Base-by-base conservation (phyloP, 2,329 filamentous ascomycete species). In the Pseudopithomyces chartarum region DNA sequence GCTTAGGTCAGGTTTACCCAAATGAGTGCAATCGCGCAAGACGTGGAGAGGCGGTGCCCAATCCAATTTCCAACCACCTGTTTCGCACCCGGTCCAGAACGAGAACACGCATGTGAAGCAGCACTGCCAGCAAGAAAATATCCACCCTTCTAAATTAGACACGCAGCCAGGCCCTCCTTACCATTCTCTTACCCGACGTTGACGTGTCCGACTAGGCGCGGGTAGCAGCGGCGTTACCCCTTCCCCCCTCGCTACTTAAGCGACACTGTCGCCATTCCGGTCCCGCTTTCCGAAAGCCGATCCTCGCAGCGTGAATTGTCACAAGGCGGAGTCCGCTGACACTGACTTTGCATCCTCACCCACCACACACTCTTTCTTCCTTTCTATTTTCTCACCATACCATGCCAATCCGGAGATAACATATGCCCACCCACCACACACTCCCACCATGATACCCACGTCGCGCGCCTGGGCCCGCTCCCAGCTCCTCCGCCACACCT, bases 381-480 rank as follows among this genome's bases (percentile, higher is more conserved):
- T n/a, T n/a, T n/a, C n/a, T n/a, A n/a, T n/a, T n/a, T n/a, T n/a
- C 44, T 49, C 44, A 17, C 44, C 51, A 34, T 40, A 23, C 36
- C 36, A 29, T 38, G 49, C 46, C 48, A 5, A 23, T 8, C 48
- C 32, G 6, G 20, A 39, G 23, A 42, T 49, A 39, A 26, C 45
- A 40, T 44, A 64, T 65, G 59, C 52, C 43, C 48, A 33, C 52
- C 15, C 54, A 56, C 55, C 57, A 42, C 49, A 56, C 44, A 12
- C 61, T 65, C 22, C 20, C 29, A 60, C 60, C 66, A 74, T 74
- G 71, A 72, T 73, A 64, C 62, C 53, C 34, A 57, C 61, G 45
- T 50, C 62, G 52, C 59, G 68, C 69, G 69, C 66, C 68, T 64
- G 64, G 68, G 59, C 61, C 43, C 26, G 22, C 64, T 61, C 48